phyloP scores from a whole-genome alignment of 2,329 filamentous ascomycete species.

The Fonsecaea pedrosoi region DNA sequence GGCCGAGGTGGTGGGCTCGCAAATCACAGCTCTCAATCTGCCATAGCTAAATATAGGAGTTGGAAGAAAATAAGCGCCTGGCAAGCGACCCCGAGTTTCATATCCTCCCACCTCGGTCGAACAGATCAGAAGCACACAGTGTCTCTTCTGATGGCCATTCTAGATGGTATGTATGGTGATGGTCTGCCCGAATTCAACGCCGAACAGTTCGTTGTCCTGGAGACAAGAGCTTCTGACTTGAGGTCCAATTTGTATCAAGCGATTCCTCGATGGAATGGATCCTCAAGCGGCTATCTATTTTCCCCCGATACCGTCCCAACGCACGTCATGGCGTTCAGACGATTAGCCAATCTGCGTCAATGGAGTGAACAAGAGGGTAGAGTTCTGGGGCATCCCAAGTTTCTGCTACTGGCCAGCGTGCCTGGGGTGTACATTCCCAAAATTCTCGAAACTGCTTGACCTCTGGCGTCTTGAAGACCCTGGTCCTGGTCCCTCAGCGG shows the following conservation, averaged over 20 bases:
- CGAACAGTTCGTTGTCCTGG: background rate
- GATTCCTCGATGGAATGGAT: conserved; percentile 4
- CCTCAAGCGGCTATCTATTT: conserved; percentile 17
- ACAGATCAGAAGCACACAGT: background rate
- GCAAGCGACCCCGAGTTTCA: conserved; percentile 14
- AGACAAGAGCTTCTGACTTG: background rate
- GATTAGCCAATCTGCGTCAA: conserved; percentile 16
- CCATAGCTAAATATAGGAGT: conserved; percentile 21
- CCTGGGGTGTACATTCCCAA: conserved; percentile 13
- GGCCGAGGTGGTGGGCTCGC: conserved; percentile 5
- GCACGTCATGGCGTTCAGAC: background rate
- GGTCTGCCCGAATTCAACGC: background rate
- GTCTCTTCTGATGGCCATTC: background rate
- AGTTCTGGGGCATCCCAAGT: conserved; percentile 25
- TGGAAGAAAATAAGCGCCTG: conserved; percentile 22
- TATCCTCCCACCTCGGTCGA: conserved; percentile 22
- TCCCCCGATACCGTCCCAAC: background rate
- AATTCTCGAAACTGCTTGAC: conserved; percentile 20
- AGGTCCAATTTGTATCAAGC: conserved; percentile 4
- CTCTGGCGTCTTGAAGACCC: conserved; percentile 10
- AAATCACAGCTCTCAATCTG: conserved; percentile 4
- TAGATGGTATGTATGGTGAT: background rate
- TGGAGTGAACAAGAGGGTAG: conserved; percentile 3
- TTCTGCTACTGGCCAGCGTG: conserved; percentile 15
- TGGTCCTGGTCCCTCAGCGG: conserved; percentile 30